Percentiles rank a stretch among this genome's conserved stretches.
Conservation (phyloP, 2,329 filamentous ascomycete genomes). For the Grosmannia clavigera region DNA sequence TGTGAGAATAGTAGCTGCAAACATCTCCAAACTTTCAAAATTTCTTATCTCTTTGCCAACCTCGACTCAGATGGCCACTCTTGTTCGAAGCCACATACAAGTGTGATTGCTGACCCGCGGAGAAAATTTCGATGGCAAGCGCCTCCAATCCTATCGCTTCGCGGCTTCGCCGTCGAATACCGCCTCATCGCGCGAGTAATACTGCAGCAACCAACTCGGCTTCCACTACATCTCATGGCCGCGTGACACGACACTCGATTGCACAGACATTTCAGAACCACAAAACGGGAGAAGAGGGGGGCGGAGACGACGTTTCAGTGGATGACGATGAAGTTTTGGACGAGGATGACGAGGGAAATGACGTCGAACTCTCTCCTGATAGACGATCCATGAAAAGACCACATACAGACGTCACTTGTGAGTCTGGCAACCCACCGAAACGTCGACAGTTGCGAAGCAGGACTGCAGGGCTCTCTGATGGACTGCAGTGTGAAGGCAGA, state of each 20-base stretch:
- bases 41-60: neutral
- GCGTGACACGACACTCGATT: slow-evolving; percentile 6
- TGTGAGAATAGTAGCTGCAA: neutral
- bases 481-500: neutral
- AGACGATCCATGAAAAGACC: neutral
- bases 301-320: slow-evolving; percentile 2
- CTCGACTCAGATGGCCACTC: neutral
- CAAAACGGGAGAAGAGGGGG: slow-evolving; percentile 2
- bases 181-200: neutral
- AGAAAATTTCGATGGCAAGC: neutral
- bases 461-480: neutral
- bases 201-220: neutral
- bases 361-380: neutral
- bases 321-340: neutral
- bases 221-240: neutral
- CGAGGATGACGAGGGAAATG: neutral
- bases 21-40: neutral
- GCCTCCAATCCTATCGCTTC: neutral
- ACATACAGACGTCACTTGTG: neutral
- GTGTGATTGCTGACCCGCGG: neutral
- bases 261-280: neutral
- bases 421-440: neutral
- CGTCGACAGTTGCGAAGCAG: neutral
- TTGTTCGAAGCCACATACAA: neutral
- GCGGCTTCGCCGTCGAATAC: slow-evolving; percentile 1